Conservation (phyloP, 2,329 filamentous ascomycete genomes). For the Aspergillus fructus region DNA sequence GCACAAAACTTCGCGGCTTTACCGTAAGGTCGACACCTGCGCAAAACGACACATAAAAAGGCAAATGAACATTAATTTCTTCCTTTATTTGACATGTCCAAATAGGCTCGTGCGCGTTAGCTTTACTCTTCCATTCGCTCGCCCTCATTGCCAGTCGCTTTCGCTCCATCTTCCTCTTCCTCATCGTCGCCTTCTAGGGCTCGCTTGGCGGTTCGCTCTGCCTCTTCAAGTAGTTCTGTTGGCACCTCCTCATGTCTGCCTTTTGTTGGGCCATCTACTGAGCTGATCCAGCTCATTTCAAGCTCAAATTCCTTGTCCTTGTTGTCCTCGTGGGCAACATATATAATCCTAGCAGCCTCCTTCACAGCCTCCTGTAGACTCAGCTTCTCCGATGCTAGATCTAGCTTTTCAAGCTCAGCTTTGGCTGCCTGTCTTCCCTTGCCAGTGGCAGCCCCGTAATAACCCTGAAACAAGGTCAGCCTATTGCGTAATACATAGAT, state of each 20-base stretch:
- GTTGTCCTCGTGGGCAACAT: conserved; percentile 96
- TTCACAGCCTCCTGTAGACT: conserved; percentile 86
- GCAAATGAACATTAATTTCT: neutral
- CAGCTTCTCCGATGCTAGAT: conserved; percentile 74
- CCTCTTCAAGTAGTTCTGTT: conserved; percentile 84
- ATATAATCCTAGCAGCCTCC: conserved; percentile 95
- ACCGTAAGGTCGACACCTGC: neutral
- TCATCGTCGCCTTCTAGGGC: conserved; percentile 83
- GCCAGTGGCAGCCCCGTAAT: conserved; percentile 95
- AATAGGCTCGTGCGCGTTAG: neutral
- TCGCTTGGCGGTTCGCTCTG: conserved; percentile 88
- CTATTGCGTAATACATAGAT: neutral
- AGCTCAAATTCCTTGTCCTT: conserved; percentile 99
- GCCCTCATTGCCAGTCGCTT: conserved; percentile 58
- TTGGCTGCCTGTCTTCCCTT: conserved; percentile 97
- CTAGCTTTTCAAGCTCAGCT: conserved; percentile 96
- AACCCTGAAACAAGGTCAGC: conserved; percentile 59
- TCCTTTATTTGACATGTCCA: conserved; percentile 1
- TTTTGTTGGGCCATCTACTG: conserved; percentile 79
- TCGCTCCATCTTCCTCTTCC: conserved; percentile 67
- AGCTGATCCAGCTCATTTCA: conserved; percentile 98
- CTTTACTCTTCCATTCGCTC: conserved; percentile 88
- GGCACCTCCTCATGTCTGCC: conserved; percentile 92
- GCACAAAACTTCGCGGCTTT: neutral
- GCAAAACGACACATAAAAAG: neutral